Evolutionary conservation across 805 yeast genomes (phyloP).

Genomic region (Metschnikowia baotianmanensis): DNA sequence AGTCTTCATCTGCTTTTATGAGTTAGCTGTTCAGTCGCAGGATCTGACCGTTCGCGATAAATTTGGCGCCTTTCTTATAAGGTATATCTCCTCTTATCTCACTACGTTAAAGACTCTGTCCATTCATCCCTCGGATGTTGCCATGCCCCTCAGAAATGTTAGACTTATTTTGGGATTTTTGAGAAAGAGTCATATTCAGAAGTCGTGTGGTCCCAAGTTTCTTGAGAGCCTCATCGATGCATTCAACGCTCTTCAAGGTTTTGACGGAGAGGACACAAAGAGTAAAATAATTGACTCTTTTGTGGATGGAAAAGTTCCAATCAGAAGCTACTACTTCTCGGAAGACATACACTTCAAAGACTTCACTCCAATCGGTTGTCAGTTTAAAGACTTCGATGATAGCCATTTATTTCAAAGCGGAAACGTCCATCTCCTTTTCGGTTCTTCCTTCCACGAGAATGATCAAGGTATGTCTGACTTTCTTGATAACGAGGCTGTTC

Average conservation of each 20-base stretch:
- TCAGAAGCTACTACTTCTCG: constrained; percentile 51
- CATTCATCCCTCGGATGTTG: constrained; percentile 5
- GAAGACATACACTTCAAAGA: constrained; percentile 68
- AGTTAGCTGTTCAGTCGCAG: constrained; percentile 8
- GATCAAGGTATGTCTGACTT: constrained; percentile 20
- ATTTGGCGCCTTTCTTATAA: constrained; percentile 11
- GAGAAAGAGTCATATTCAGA: constrained; percentile 4
- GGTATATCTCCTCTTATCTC: constrained; percentile 10
- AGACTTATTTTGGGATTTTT: constrained; percentile 17
- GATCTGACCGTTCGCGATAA: not conserved
- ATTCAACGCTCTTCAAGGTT: constrained; percentile 8
- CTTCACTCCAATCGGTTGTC: constrained; percentile 52
- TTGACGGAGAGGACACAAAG: constrained; percentile 13
- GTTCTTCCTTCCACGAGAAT: constrained; percentile 17
- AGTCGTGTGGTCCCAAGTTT: constrained; percentile 1
- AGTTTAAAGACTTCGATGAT: constrained; percentile 63
- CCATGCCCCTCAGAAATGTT: constrained; percentile 12
- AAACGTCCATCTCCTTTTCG: constrained; percentile 23
- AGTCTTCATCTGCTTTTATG: constrained; percentile 16
- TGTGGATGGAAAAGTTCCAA: constrained; percentile 29
- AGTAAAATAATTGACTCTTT: constrained; percentile 9
- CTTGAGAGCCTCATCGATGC: constrained; percentile 7
- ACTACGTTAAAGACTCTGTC: constrained; percentile 1
- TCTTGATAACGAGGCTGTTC: constrained; percentile 22
- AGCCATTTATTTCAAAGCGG: constrained; percentile 36